These are phyloP conservation scores for Oemleria cerasiformis DNA, from an alignment of 306 rosid species.

Conservation along the genomic window DNA sequence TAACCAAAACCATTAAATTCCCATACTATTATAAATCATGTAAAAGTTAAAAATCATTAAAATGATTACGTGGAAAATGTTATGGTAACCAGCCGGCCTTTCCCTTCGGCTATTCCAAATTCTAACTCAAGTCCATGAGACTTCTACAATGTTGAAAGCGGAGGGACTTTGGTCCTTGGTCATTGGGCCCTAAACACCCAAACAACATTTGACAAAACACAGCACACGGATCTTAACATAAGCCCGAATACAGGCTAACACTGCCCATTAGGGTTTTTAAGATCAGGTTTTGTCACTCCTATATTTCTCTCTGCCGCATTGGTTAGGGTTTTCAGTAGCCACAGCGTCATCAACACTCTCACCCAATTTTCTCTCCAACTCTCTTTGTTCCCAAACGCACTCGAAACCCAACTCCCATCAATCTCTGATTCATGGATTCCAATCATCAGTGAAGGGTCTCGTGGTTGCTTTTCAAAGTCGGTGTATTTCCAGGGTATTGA, in stretches of 20 bases:
- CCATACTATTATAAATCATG: too few species aligned
- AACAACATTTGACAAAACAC: not conserved
- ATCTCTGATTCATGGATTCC: slow-evolving; percentile 31
- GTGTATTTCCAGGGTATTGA: slow-evolving; percentile 20
- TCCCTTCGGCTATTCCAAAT: too few species aligned
- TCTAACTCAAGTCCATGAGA: not conserved
- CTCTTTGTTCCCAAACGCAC: not conserved
- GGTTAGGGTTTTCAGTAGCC: slow-evolving; percentile 38
- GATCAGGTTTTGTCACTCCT: slow-evolving; percentile 28
- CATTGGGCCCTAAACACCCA: slow-evolving; percentile 4
- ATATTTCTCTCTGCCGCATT: slow-evolving; percentile 42
- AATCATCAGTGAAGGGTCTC: slow-evolving; percentile 27
- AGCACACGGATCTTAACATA: not conserved
- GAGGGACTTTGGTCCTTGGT: slow-evolving; percentile 1
- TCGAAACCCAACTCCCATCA: not conserved
- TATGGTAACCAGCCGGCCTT: too few species aligned
- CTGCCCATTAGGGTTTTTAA: slow-evolving; percentile 42
- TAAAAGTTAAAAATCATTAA: too few species aligned
- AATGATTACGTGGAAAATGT: too few species aligned
- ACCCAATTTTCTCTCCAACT: not conserved
- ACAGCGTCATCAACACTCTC: not conserved
- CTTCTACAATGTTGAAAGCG: not conserved
- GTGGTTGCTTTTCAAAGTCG: slow-evolving; percentile 33
- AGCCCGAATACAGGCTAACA: slow-evolving; percentile 12
- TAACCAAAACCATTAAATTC: too few species aligned